These are phyloP conservation scores for Thinopyrum obtusiflorum DNA, from an alignment of 202 grass and related monocot genomes.

Conservation along the genomic window DNA sequence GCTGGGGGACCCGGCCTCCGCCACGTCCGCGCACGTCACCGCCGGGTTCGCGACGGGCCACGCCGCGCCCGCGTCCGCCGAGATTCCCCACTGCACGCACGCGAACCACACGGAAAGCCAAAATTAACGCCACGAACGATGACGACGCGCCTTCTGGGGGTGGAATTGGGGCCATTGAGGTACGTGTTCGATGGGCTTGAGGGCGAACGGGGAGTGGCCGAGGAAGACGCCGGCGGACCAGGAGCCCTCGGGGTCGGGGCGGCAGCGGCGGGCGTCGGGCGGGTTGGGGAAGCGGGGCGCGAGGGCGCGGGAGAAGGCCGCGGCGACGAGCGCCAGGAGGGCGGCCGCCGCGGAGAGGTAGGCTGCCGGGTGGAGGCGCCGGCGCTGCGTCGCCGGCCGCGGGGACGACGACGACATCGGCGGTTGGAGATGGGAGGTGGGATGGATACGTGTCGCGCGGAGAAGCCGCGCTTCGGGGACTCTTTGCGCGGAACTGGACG, in stretches of 20 bases:
- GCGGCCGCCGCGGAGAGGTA: slow-evolving; percentile 36
- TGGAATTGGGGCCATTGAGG: background rate
- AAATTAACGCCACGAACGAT: background rate
- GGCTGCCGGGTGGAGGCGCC: background rate
- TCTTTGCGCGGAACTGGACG: background rate
- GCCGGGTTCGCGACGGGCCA: slow-evolving; percentile 85
- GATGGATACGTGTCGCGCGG: background rate
- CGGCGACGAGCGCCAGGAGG: slow-evolving; percentile 37
- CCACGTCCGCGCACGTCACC: slow-evolving; percentile 65
- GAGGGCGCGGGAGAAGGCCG: slow-evolving; percentile 38
- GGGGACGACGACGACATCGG: slow-evolving; percentile 32
- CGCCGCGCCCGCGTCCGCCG: slow-evolving; percentile 49
- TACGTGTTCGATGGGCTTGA: slow-evolving; percentile 77
- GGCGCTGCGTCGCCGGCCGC: slow-evolving; percentile 21
- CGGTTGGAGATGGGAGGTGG: slow-evolving; percentile 15
- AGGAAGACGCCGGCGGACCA: slow-evolving; percentile 81
- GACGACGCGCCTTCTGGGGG: background rate
- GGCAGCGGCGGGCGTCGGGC: slow-evolving; percentile 49
- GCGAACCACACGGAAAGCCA: slow-evolving; percentile 3
- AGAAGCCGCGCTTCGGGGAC: background rate
- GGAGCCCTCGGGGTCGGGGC: slow-evolving; percentile 71
- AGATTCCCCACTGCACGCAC: slow-evolving; percentile 54
- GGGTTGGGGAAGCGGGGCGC: slow-evolving; percentile 35
- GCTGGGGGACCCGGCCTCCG: slow-evolving; percentile 53
- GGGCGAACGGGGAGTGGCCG: slow-evolving; percentile 71